Evolutionary conservation across 352 stramenopile genomes (phyloP), one percentile per base, ranked within the genome.

Genomic region (Globisporangium paroecandrum): DNA sequence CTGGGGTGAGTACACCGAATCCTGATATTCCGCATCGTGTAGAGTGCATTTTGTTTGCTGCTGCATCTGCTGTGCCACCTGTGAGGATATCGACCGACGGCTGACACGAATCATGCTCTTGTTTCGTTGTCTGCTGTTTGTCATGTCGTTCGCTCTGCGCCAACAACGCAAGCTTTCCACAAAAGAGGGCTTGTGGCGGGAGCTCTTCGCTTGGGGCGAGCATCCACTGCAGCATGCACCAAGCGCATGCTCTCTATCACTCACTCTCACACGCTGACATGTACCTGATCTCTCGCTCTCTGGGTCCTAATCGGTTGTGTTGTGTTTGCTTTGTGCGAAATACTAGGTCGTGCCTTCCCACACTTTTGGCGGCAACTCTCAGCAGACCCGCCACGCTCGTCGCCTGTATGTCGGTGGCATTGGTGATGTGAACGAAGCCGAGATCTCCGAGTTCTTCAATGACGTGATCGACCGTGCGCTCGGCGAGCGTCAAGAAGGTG

Each of bases 391-490:
- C 15, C 97, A 99, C 75, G 97, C 96, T 5, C 85, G 97, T 25
- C 89, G 97, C 57, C 73, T 99, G n/a, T 99, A 99, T 79, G 91
- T 99, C 34, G 97, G 97, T 22, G 91, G 97, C 64, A 91, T 95
- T 41, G 86, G 85, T 51, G 83, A 95, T 54, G 89, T 94, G 49
- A 78, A 78, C 10, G 90, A 97, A 65, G 29, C 77, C 18, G 93
- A 98, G 71, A 90, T 98, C 70, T 79, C 81, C 7, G 83, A 75
- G 53, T 98, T 98, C 69, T 98, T 98, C 77, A 96, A 97, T 72
- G 85, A 97, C 60, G 83, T 97, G 57, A 94, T 98, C 66, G 85
- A 94, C 69, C 83, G 82, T n/a, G 83, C 86, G 47, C 76, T 97
- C 7, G 89, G 79, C 32, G 83, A 92, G 65, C 81, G 78, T 22